Evolutionary conservation across 192 early-diverging fungal species (phyloP), one percentile per base, ranked within the genome.

Genomic region (Linnemannia exigua): DNA sequence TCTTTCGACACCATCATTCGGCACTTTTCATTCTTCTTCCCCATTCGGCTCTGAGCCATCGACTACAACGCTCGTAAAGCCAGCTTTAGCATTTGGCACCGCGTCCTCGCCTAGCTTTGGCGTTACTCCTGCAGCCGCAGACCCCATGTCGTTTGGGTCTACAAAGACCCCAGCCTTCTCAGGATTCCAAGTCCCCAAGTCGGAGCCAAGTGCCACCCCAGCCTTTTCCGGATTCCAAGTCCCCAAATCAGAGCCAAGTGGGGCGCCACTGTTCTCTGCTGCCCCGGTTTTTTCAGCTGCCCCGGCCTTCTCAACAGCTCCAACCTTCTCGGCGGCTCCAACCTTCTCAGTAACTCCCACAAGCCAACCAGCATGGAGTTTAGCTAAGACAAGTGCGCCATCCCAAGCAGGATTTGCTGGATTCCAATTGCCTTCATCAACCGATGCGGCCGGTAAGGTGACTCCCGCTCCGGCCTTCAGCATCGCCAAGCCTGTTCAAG

Each of bases 351-450:
- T 8, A 14, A 35, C 37, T 63, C 68, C 38, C 37, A 22, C 37
- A 9, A 70, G 68, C 35, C 68, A 70, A 17, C 22, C 35, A 70
- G 37, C 68, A 15, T 63, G 58, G 58, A 63, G 28, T 25, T 3
- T 63, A 15, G 28, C 25, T 25, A 63, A 63, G 58, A 63, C 58
- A 15, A 63, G 58, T 14, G 12, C 58, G 12, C 25, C 58, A 63
- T 25, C 25, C 12, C 58, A 70, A 70, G 0, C 37, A 9, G 37
- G 36, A 70, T 70, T 70, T 12, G 35, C 68, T 36, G 68, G 68
- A 70, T 70, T 85, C 22, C 82, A 79, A 22, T 20, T 79, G 12
- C 77, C 82, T 19, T 72, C 58, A 33, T 15, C 77, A 20, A 25
- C 31, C 15, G 22, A 28, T 19, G 51, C 69, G 22, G 15, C 66